phyloP scores from a whole-genome alignment of 345 rosid species.

The Carallia pectinifolia region DNA sequence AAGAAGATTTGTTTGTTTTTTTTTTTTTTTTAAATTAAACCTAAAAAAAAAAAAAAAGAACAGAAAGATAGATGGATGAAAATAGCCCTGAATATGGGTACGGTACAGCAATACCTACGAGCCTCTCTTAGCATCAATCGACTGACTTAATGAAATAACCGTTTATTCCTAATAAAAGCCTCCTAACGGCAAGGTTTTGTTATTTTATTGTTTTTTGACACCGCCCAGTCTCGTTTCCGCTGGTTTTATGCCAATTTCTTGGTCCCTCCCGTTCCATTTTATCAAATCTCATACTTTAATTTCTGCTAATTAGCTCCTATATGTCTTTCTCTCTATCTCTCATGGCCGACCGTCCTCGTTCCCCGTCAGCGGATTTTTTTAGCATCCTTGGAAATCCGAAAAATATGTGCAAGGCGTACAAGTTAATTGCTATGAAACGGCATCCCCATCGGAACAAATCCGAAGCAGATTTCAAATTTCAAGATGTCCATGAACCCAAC shows the following conservation, averaged over 20 bases:
- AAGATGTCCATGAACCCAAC: conserved; percentile 21
- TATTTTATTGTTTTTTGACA: no score
- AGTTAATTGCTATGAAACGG: conserved; percentile 53
- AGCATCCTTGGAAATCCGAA: conserved; percentile 37
- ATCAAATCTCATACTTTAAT: background rate
- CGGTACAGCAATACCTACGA: no score
- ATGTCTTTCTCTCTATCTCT: background rate
- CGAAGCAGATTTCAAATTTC: conserved; percentile 24
- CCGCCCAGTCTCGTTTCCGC: no score
- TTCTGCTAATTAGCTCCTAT: background rate
- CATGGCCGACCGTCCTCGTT: conserved; percentile 46
- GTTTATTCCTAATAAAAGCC: no score
- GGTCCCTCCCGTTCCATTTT: background rate
- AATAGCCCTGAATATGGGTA: no score
- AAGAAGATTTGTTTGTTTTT: no score
- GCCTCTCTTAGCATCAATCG: no score
- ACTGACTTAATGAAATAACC: no score
- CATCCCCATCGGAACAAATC: conserved; percentile 36
- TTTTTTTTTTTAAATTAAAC: no score
- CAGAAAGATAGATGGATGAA: no score
- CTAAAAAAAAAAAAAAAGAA: no score
- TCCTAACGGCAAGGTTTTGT: no score
- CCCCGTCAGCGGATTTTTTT: conserved; percentile 35
- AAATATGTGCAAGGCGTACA: conserved; percentile 52
- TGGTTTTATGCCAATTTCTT: background rate